Base-by-base conservation (phyloP, 148 eudicot genomes). In the Silene conica region DNA sequence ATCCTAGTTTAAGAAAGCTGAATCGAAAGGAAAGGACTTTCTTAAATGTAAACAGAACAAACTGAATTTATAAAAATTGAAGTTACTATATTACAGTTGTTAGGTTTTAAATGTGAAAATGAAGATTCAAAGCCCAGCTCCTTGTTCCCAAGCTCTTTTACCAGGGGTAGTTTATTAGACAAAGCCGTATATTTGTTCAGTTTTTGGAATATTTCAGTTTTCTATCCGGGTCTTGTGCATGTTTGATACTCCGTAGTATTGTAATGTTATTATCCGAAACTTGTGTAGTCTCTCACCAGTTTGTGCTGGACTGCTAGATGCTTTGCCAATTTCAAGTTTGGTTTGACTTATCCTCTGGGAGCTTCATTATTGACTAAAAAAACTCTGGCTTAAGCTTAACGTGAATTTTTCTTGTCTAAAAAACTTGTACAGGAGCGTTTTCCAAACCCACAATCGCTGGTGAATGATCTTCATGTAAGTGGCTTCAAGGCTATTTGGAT, bases 401-500 rank as follows among this genome's bases (percentile, higher is more conserved):
- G 63, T 59, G 41, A 5, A 50, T 9, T 21, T 43, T 78, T 11
- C 70, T 43, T 56, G n/a, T n/a, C 15, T 68, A 54, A 8, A 71
- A 71, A 18, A 25, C 70, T 67, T 71, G 57, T 75, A 18, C 86
- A 96, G 99, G 94, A 92, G 86, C 86, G 83, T 31, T 96, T 96
- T 63, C 84, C 92, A 56, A 86, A 96, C 78, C 96, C 99, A 65
- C 87, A 87, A 69, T 79, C 89, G 73, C 73, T 96, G 73, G 97
- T 82, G 67, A 78, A 87, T 70, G 87, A 90, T 78, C 97, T 96
- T 73, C 99, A 92, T 82, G 77, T 73, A 54, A 79, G 66, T 75
- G 97, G 99, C 80, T 81, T 96, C 80, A 92, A 96, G 75, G 99
- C 97, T 62, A 90, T 90, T 72, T 96, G 99, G 99, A 96, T 96